phyloP scores from a whole-genome alignment of 148 eudicot species.

The Oxyria digyna region DNA sequence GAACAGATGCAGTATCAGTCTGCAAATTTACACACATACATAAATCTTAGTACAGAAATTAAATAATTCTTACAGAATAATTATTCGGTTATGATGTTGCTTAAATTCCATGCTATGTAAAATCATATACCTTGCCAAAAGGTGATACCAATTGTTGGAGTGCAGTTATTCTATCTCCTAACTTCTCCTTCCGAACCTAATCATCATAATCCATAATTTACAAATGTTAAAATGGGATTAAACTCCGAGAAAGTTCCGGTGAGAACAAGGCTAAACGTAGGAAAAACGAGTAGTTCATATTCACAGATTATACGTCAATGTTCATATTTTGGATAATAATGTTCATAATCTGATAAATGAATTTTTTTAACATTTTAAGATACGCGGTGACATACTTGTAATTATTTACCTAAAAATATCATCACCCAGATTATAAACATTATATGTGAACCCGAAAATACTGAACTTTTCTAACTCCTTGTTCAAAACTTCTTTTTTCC shows the following conservation, averaged over 20 bases:
- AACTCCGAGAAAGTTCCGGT: too few relatives aligned
- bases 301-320: too few relatives aligned
- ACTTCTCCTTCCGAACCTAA: constrained; percentile 13
- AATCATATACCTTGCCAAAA: constrained; percentile 81
- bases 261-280: too few relatives aligned
- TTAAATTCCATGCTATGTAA: constrained; percentile 1
- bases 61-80: background rate
- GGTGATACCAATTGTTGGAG: constrained; percentile 14
- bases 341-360: too few relatives aligned
- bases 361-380: too few relatives aligned
- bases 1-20: constrained; percentile 99
- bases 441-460: too few relatives aligned
- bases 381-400: too few relatives aligned
- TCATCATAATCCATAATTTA: background rate
- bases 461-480: too few relatives aligned
- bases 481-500: background rate
- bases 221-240: background rate
- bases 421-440: too few relatives aligned
- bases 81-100: background rate
- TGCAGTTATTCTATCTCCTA: constrained; percentile 13
- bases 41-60: background rate
- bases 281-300: too few relatives aligned
- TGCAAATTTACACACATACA: constrained; percentile 22
- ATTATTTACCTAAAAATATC: too few relatives aligned
- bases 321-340: too few relatives aligned